A percentile compares a stretch with the other conserved stretches of the same genome.
phyloP scores from a whole-genome alignment of 345 rosid genomes.

The Eucalyptus coolabah region DNA sequence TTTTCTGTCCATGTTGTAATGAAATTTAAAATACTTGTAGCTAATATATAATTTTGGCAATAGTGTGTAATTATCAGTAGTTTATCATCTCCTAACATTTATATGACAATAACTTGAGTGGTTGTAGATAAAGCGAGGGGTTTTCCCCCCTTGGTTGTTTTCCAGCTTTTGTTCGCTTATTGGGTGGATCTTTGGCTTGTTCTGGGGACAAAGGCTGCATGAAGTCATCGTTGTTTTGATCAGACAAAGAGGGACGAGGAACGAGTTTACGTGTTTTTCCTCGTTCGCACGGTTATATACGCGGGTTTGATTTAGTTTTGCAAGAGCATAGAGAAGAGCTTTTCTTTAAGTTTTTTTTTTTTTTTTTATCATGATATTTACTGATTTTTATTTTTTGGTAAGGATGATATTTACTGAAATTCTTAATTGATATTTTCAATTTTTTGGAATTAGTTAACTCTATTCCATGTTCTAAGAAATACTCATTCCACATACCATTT shows the following conservation, averaged over 20 bases:
- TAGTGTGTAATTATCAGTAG: not conserved
- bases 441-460: constrained; percentile 14
- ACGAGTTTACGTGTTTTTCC: no score
- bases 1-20: not conserved
- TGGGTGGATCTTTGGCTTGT: not conserved
- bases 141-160: not conserved
- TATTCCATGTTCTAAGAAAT: not conserved
- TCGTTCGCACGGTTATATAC: no score
- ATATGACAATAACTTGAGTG: not conserved
- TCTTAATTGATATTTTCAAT: not conserved
- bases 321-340: not conserved
- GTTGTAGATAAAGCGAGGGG: not conserved
- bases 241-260: not conserved
- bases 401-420: not conserved
- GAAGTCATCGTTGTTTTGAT: not conserved
- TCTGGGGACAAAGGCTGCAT: not conserved
- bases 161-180: not conserved
- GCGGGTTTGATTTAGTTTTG: not conserved
- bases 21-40: not conserved
- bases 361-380: no score
- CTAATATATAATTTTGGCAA: not conserved
- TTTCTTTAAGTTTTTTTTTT: not conserved
- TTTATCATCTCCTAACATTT: not conserved
- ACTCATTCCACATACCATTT: not conserved
- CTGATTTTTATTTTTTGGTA: no score